Conservation (phyloP, 805 yeast genomes). For the Blastobotrys parvus region DNA sequence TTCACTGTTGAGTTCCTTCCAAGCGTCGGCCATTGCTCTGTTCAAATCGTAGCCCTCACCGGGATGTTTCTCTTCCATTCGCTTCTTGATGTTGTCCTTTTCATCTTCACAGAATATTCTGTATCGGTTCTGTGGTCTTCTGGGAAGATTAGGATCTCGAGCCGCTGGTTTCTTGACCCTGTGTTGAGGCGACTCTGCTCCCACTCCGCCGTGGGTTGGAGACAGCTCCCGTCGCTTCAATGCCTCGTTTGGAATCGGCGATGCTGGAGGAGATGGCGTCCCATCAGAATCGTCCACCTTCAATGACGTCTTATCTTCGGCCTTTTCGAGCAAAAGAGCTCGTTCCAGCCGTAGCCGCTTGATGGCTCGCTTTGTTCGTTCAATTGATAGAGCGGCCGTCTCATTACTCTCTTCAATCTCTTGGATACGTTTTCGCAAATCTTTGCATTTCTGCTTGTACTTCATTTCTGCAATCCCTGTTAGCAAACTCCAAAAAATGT, state of each 20-base stretch:
- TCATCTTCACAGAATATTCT: slow-evolving; percentile 80
- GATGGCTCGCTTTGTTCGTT: slow-evolving; percentile 66
- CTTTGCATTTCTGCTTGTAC: slow-evolving; percentile 60
- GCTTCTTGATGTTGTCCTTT: slow-evolving; percentile 59
- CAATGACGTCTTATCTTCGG: slow-evolving; percentile 43
- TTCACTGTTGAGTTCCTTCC: slow-evolving; percentile 67
- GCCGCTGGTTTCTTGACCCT: slow-evolving; percentile 30
- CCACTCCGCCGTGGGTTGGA: slow-evolving; percentile 5
- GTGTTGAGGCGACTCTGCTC: slow-evolving; percentile 24
- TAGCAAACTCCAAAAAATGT: neutral
- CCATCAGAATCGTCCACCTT: slow-evolving; percentile 23
- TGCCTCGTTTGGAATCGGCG: slow-evolving; percentile 11
- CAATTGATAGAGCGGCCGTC: slow-evolving; percentile 62
- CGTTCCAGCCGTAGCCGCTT: slow-evolving; percentile 78
- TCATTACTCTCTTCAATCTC: slow-evolving; percentile 76
- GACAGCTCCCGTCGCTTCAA: slow-evolving; percentile 2
- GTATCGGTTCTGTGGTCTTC: slow-evolving; percentile 86
- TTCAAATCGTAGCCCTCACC: slow-evolving; percentile 52
- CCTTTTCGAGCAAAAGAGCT: slow-evolving; percentile 65
- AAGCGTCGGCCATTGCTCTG: slow-evolving; percentile 71
- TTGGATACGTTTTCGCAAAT: slow-evolving; percentile 55
- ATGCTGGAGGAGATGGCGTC: slow-evolving; percentile 24
- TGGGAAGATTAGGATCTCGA: slow-evolving; percentile 80
- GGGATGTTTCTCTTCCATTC: slow-evolving; percentile 46
- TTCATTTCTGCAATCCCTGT: slow-evolving; percentile 25